Evolutionary conservation across 257 asterid genomes (phyloP), one percentile per base, ranked within the genome.

Genomic region (Anisodus tanguticus): DNA sequence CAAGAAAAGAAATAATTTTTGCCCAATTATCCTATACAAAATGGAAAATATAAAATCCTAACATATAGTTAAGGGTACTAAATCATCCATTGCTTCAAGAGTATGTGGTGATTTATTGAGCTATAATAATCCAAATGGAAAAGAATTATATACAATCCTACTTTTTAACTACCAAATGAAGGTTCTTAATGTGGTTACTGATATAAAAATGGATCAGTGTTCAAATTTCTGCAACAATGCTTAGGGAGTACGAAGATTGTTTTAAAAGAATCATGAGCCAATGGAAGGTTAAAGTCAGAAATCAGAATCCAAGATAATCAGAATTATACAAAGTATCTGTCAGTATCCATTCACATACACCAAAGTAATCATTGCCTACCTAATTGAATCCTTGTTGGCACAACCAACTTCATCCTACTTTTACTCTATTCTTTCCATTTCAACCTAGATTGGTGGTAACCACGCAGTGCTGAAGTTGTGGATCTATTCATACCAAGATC

Each of bases 341-440:
- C 47, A 15, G 6, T 12, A 66, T 35, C 10, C 54, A 49, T 45
- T 45, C 54, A 49, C 51, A 45, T n/a, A n/a, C n/a, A n/a, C 58
- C 4, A 54, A 54, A 49, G 54, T 49, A 49, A 49, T 19, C 19
- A 67, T 15, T 12, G 47, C 49, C 74, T 63, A 26, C 70, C 31
- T 35, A 35, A 67, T 13, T 13, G 74, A 67, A 67, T 31, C 74
- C 47, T 67, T 31, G 19, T 67, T 15, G 74, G 47, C 43, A 67
- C 47, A 67, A 67, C 47, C 45, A 67, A 67, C 47, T 13, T 67
- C 58, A 17, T 71, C 80, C 80, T 72, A 72, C 80, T 72, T 72
- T 5, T 11, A 45, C 41, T 9, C 80, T n/a, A 9, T 72, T 45
- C 58, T 72, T 72, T 72, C 39, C 80, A 72, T 45, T 72, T 72